These are phyloP conservation scores for Spergularia bocconei DNA, from an alignment of 148 eudicot species.

Conservation along the genomic window DNA sequence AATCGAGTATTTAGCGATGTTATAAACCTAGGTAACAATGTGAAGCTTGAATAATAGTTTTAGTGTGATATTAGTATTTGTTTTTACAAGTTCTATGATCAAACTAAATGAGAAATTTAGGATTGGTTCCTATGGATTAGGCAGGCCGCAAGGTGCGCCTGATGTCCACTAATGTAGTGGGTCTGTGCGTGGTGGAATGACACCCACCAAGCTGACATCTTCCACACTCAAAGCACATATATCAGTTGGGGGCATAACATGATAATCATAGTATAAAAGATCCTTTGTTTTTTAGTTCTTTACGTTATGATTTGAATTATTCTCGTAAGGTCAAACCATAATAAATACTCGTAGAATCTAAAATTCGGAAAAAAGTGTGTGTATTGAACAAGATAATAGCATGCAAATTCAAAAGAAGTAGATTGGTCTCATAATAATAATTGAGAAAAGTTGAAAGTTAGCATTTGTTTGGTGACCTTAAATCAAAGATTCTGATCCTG, in stretches of 20 bases:
- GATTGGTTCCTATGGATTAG: neutral
- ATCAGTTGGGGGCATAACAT: neutral
- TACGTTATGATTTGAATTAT: no score
- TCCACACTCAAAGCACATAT: neutral
- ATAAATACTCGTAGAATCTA: no score
- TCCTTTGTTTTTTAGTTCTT: neutral
- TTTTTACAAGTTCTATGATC: neutral
- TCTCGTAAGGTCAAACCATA: no score
- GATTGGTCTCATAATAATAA: neutral
- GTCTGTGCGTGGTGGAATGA: constrained; percentile 24
- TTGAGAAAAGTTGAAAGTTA: neutral
- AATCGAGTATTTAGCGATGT: no score
- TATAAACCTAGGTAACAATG: no score
- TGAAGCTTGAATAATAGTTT: no score
- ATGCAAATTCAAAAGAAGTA: neutral
- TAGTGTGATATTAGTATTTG: no score
- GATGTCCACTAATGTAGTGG: constrained; percentile 18
- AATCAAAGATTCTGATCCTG: neutral
- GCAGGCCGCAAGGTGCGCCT: constrained; percentile 24
- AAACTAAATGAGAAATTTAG: neutral
- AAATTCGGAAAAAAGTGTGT: no score
- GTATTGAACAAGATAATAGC: no score
- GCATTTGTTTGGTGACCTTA: neutral
- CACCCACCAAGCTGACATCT: constrained; percentile 30
- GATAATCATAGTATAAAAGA: neutral